Base-by-base conservation (phyloP, 1,284 basidiomycete species). In the Neotropicomus parvogracilis region DNA sequence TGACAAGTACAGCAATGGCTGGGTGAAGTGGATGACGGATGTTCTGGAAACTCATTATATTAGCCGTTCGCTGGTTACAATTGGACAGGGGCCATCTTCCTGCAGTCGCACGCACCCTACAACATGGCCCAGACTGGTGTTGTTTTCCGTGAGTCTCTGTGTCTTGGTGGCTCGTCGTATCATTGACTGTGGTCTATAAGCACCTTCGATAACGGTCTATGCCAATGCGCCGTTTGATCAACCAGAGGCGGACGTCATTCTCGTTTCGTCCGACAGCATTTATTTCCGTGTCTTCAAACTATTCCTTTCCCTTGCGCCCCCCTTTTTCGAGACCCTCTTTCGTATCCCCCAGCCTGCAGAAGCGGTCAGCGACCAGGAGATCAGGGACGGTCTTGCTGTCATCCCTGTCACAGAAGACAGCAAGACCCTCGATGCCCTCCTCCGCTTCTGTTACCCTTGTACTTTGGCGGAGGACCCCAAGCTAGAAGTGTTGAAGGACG, bases 391-490 rank as follows among this genome's bases (percentile, higher is more conserved):
- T 6, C 40, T 54, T 5, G 52, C 56, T 2, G 48, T 65, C 20
- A 43, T 68, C 27, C 16, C 46, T 1, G 38, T 68, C 6, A 24
- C 53, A 26, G 66, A 68, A 44, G 19, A 50, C 20, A 54, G 58
- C 43, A 40, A 49, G 13, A 46, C 44, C 2, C 36, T 46, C 7
- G 37, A 46, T 14, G 11, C 26, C 11, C 32, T 46, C 10, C 45
- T 67, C 10, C 53, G 53, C 11, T 56, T 61, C 31, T 60, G 59
- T 38, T 65, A 64, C 37, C 66, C 64, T 3, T 57, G 44, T 10
- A 57, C 31, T 8, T 32, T 40, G 13, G 29, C 29, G 14, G 40
- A 41, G 1, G 40, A 32, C n/a, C 36, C 44, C 7, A 39, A 19
- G n/a, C 17, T 45, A 11, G 21, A 31, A 4, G 28, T 32, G 28